These are phyloP conservation scores for Ceratocystis diversiconidia DNA, from an alignment of 2,329 filamentous ascomycete species.

Conservation along the genomic window DNA sequence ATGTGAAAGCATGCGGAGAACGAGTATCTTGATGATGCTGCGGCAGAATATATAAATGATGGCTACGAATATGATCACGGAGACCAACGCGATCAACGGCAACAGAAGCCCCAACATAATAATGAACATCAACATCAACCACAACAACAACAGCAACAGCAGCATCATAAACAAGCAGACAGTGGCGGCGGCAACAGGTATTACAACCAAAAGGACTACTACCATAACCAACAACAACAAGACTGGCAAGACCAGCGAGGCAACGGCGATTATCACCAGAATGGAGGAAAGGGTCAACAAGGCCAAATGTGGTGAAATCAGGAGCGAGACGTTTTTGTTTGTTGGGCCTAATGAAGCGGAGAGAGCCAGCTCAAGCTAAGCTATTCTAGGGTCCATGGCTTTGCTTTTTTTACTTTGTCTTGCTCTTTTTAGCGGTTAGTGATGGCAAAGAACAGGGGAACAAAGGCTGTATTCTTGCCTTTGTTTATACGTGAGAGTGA, in stretches of 20 bases:
- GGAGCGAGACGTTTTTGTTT: background rate
- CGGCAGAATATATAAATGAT: conserved; percentile 36
- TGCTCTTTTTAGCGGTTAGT: background rate
- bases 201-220: conserved; percentile 13
- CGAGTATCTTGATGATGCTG: conserved; percentile 33
- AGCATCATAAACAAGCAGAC: conserved; percentile 1
- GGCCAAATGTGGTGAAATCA: conserved; percentile 17
- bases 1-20: conserved; percentile 28
- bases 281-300: conserved; percentile 3
- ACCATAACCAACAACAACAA: conserved; percentile 9
- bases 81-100: conserved; percentile 8
- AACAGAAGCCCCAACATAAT: conserved; percentile 1
- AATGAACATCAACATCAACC: background rate
- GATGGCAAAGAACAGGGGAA: background rate
- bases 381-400: too few species aligned
- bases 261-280: conserved; percentile 5
- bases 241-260: background rate
- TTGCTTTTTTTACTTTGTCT: too few species aligned
- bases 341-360: too few species aligned
- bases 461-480: background rate
- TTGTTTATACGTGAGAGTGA: background rate
- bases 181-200: background rate
- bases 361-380: too few species aligned
- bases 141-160: conserved; percentile 3
- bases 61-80: conserved; percentile 34